Conservation (phyloP, 768 basidiomycete genomes). For the Auricularia sp. region DNA sequence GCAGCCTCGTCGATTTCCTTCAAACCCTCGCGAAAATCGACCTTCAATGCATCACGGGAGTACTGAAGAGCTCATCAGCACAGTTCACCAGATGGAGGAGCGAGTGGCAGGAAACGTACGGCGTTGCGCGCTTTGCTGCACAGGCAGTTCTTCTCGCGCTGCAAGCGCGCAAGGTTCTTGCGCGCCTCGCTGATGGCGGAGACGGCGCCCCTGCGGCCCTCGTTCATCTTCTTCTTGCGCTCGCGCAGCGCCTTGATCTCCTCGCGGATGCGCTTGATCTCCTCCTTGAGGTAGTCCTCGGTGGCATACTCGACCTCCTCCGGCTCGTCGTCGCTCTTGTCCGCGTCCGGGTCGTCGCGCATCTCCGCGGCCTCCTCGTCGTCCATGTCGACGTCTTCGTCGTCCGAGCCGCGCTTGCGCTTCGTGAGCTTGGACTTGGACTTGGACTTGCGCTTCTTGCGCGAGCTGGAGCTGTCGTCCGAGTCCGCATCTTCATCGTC, state of each 20-base stretch:
- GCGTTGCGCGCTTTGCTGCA: constrained; percentile 50
- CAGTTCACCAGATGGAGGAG: constrained; percentile 4
- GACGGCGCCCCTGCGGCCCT: constrained; percentile 15
- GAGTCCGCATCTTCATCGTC: constrained; percentile 7
- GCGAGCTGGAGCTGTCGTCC: constrained; percentile 4
- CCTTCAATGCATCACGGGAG: constrained; percentile 45
- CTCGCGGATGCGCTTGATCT: constrained; percentile 31
- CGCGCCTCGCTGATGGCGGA: constrained; percentile 29
- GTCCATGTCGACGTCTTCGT: background rate
- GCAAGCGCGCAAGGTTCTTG: constrained; percentile 26
- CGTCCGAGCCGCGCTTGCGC: background rate
- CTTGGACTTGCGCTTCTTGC: background rate
- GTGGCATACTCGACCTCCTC: constrained; percentile 26
- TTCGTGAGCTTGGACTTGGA: background rate
- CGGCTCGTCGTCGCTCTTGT: constrained; percentile 8
- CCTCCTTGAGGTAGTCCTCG: constrained; percentile 31
- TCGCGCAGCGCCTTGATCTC: constrained; percentile 29
- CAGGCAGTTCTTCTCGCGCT: constrained; percentile 48
- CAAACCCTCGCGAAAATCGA: constrained; percentile 49
- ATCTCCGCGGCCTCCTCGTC: constrained; percentile 16
- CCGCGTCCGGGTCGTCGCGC: constrained; percentile 14
- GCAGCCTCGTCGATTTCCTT: constrained; percentile 53
- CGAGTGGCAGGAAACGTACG: constrained; percentile 21
- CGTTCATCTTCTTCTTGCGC: constrained; percentile 28
- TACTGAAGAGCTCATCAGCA: constrained; percentile 25